Evolutionary conservation across 2,329 filamentous ascomycete species (phyloP).

Genomic region (Aspergillus sp.): DNA sequence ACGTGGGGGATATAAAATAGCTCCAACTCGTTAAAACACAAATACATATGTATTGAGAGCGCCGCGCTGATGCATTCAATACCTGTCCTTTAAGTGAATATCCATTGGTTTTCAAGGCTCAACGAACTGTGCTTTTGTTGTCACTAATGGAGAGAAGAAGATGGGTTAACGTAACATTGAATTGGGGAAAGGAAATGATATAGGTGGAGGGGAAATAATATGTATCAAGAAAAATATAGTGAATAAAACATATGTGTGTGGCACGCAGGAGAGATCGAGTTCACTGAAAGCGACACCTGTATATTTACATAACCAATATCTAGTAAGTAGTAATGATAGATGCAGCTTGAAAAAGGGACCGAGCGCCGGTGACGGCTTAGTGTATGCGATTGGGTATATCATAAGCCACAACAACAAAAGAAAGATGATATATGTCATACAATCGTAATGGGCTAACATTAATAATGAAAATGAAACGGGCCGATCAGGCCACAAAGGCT

Average conservation of each 20-base stretch:
- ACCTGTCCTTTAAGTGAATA: not conserved
- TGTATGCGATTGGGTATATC: conserved; percentile 15
- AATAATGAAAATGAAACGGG: not conserved
- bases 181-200: not conserved
- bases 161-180: not conserved
- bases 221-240: conserved; percentile 8
- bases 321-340: not conserved
- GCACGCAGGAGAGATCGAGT: not conserved
- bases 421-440: conserved; percentile 6
- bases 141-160: not conserved
- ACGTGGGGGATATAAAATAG: too few species aligned
- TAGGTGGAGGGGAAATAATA: not conserved
- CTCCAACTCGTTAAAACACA: too few species aligned
- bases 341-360: conserved; percentile 11
- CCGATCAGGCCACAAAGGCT: conserved; percentile 30
- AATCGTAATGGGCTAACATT: conserved; percentile 9
- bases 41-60: not conserved
- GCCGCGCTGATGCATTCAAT: not conserved
- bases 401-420: conserved; percentile 9
- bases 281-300: not conserved
- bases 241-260: not conserved
- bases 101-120: not conserved
- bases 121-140: not conserved
- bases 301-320: conserved; percentile 14
- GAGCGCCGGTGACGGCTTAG: conserved; percentile 16